These are phyloP conservation scores for Ceratocystis destructans DNA, from an alignment of 2,329 filamentous ascomycete genomes.

Conservation along the genomic window DNA sequence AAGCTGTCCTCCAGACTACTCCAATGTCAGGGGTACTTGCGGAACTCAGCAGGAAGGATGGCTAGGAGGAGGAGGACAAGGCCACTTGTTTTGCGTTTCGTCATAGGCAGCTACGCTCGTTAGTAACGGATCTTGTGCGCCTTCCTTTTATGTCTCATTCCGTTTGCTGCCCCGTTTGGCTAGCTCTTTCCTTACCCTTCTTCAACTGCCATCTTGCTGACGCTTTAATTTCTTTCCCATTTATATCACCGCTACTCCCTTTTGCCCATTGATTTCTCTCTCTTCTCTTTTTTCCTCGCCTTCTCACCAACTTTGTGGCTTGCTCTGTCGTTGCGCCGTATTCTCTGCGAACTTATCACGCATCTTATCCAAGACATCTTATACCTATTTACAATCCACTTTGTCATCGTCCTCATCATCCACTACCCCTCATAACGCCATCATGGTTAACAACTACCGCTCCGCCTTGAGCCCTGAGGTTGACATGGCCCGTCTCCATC, in stretches of 20 bases:
- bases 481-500: background rate
- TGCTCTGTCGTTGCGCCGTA: background rate
- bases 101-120: conserved; percentile 3
- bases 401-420: background rate
- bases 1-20: background rate
- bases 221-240: background rate
- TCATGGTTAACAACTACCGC: conserved; percentile 8
- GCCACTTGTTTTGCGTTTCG: background rate
- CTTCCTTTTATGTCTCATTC: conserved; percentile 3
- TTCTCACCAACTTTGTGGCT: background rate
- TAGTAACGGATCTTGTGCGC: background rate
- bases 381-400: background rate
- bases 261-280: background rate
- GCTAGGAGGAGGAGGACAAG: background rate
- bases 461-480: background rate
- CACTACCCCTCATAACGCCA: background rate
- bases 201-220: background rate
- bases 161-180: background rate
- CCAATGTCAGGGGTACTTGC: background rate
- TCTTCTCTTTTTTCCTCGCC: background rate
- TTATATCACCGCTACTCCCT: background rate
- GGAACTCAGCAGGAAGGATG: background rate
- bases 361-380: background rate
- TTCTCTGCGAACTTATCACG: background rate
- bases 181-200: conserved; percentile 7